Evolutionary conservation across 305 asterid species (phyloP).

Genomic region (Solanum chacoense): DNA sequence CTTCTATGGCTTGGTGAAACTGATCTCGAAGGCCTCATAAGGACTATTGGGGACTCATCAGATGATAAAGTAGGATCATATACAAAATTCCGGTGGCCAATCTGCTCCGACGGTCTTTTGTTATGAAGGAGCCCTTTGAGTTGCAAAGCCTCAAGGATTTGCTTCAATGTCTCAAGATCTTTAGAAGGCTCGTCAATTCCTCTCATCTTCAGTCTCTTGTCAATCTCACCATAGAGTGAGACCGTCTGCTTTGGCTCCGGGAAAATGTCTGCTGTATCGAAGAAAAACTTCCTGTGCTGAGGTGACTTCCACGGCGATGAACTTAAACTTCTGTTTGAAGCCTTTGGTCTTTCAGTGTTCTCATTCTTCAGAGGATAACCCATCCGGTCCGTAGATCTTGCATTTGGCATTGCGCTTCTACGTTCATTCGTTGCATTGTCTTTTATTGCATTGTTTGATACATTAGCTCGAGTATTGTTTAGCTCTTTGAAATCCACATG

Average conservation of each 20-base stretch:
- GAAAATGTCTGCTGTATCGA: slow-evolving; percentile 63
- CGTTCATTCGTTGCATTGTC: slow-evolving; percentile 1
- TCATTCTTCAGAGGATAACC: slow-evolving; percentile 17
- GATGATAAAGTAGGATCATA: slow-evolving; percentile 19
- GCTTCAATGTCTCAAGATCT: slow-evolving; percentile 80
- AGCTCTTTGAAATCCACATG: slow-evolving; percentile 19
- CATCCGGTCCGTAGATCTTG: slow-evolving; percentile 15
- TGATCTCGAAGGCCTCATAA: slow-evolving; percentile 37
- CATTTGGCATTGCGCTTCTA: neutral
- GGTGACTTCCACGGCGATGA: slow-evolving; percentile 43
- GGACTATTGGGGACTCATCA: slow-evolving; percentile 54
- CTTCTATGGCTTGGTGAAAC: slow-evolving; percentile 30
- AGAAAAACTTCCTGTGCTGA: slow-evolving; percentile 45
- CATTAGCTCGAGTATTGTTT: slow-evolving; percentile 13
- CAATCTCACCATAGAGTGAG: slow-evolving; percentile 49
- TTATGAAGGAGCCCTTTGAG: slow-evolving; percentile 85
- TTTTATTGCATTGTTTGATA: slow-evolving; percentile 9
- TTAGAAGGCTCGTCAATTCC: slow-evolving; percentile 69
- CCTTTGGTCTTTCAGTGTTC: slow-evolving; percentile 19
- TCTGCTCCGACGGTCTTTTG: slow-evolving; percentile 28
- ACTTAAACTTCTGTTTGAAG: slow-evolving; percentile 27
- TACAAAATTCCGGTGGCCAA: slow-evolving; percentile 41
- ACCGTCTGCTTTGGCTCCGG: slow-evolving; percentile 61
- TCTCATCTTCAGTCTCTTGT: slow-evolving; percentile 49
- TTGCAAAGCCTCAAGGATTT: slow-evolving; percentile 88